phyloP scores from a whole-genome alignment of 495 filamentous ascomycete genomes.

The Podospora pseudopauciseta region DNA sequence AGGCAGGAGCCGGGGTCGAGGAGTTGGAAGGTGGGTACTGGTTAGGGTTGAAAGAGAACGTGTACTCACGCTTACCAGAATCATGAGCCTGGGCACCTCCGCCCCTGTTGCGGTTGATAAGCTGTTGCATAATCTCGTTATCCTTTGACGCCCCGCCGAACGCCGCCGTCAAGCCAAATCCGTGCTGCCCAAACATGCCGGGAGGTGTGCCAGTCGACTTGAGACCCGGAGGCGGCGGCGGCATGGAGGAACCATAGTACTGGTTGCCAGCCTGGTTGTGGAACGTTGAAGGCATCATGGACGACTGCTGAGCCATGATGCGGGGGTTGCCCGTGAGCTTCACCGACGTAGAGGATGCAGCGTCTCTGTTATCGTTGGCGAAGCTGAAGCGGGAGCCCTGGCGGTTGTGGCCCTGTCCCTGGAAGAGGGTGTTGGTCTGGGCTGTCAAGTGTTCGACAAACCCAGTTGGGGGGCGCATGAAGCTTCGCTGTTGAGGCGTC shows the following conservation, averaged over 20 bases:
- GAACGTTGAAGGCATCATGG: conserved; percentile 76
- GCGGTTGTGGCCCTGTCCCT: conserved; percentile 74
- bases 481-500: conserved; percentile 80
- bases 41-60: conserved; percentile 65
- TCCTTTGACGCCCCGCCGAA: conserved; percentile 61
- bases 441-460: conserved; percentile 52
- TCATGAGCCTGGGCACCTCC: conserved; percentile 67
- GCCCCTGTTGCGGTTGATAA: conserved; percentile 62
- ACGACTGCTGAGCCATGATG: conserved; percentile 83
- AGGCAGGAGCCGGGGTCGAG: conserved; percentile 83
- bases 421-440: conserved; percentile 55
- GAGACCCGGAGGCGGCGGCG: conserved; percentile 89
- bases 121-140: conserved; percentile 71
- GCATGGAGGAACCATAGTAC: conserved; percentile 65
- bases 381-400: conserved; percentile 89
- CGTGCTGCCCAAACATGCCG: conserved; percentile 72
- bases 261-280: conserved; percentile 59
- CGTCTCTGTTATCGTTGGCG: conserved; percentile 63
- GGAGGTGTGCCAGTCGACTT: conserved; percentile 93
- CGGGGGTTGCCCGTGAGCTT: conserved; percentile 82
- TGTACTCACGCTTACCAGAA: conserved; percentile 93
- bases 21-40: conserved; percentile 71
- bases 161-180: conserved; percentile 57
- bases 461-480: conserved; percentile 54
- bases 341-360: conserved; percentile 58